Base-by-base conservation (phyloP, 768 basidiomycete genomes). In the Kwoniella dendrophila region DNA sequence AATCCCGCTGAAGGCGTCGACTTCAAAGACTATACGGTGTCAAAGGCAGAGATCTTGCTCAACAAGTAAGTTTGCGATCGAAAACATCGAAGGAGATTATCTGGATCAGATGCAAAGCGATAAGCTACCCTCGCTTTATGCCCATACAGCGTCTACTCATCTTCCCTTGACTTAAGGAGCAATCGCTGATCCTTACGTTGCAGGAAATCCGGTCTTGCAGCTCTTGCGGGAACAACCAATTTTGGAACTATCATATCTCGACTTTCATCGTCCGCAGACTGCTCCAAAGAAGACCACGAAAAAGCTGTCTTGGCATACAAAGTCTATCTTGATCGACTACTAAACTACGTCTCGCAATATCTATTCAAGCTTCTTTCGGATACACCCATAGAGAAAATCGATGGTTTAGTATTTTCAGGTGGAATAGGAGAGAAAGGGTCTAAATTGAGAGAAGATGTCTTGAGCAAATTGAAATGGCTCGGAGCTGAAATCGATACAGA, bases 361-460 rank as follows among this genome's bases (percentile, higher is more conserved):
- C 85, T 87, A 68, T 80, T 90, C 68, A 88, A 89, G 74, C 84
- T 92, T 24, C 66, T 76, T 32, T 48, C 71, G 10, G 82, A 82
- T 22, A 11, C 54, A 7, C 57, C 70, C 7, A 32, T 32, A 84
- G 85, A 16, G 11, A 29, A 63, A 20, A 70, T 92, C 11, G 88
- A 92, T 74, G 91, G 88, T 1, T 71, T 94, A 41, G 89, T 93
- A 12, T 92, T 94, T 75, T 83, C 89, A 0, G 92, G 92, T 2
- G 92, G 92, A 0, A 90, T 96, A 54, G 93, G 93, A 0, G 93
- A 96, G 78, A 83, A 82, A 66, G 85, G 86, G 62, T 81, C 78
- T 18, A 82, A 84, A 67, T 78, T 97, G 56, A 80, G 92, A 41
- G 73, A 79, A 40, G 84, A 85, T 20, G 81, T 94, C 18, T 82